These are phyloP conservation scores for Leptographium lundbergii DNA, from an alignment of 2,329 filamentous ascomycete species.

Conservation along the genomic window DNA sequence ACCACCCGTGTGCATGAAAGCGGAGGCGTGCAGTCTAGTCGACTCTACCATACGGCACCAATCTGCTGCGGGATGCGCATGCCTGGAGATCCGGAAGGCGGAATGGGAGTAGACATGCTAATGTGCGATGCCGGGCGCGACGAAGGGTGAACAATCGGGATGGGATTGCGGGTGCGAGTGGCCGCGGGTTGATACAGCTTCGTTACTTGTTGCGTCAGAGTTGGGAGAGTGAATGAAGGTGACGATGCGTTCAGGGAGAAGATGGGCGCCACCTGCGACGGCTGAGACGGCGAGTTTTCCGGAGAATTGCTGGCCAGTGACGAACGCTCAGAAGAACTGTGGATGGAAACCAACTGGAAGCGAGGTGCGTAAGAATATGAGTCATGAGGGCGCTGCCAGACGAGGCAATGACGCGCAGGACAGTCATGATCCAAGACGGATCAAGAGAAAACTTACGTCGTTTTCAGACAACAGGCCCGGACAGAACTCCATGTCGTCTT, in stretches of 20 bases:
- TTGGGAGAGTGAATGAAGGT: conserved; percentile 51
- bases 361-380: not conserved
- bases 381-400: not conserved
- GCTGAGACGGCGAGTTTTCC: conserved; percentile 78
- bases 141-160: conserved; percentile 80
- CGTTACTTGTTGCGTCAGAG: conserved; percentile 48
- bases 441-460: conserved; percentile 54
- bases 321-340: conserved; percentile 85
- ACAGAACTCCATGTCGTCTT: conserved; percentile 94
- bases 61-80: conserved; percentile 43
- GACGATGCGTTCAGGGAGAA: conserved; percentile 61
- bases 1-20: conserved; percentile 10
- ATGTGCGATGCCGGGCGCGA: conserved; percentile 59
- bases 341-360: conserved; percentile 72
- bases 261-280: conserved; percentile 62
- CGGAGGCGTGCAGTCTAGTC: conserved; percentile 1
- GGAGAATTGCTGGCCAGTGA: conserved; percentile 92
- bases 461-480: conserved; percentile 83
- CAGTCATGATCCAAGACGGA: no score
- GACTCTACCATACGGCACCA: conserved; percentile 40
- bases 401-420: not conserved
- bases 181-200: conserved; percentile 88
- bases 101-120: conserved; percentile 68
- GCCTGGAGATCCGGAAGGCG: conserved; percentile 53
- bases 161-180: conserved; percentile 83